These are phyloP conservation scores for Murraya koenigii DNA, from an alignment of 345 rosid genomes.

Conservation along the genomic window DNA sequence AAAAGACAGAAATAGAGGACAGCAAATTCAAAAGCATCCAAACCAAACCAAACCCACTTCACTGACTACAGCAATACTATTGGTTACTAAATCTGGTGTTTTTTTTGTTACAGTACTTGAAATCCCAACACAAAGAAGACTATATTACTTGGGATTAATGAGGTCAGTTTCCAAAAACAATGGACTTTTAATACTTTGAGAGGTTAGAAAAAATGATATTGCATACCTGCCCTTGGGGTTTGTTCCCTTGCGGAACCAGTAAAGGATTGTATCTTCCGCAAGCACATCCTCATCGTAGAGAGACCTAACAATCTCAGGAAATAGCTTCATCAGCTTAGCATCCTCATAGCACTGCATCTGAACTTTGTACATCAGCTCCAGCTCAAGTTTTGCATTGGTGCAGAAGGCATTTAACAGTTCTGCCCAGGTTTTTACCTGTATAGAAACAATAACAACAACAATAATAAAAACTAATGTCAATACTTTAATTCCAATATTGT, in stretches of 20 bases:
- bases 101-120: neutral
- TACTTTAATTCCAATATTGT: neutral
- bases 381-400: slow-evolving; percentile 81
- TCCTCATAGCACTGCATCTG: slow-evolving; percentile 99
- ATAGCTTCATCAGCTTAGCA: slow-evolving; percentile 95
- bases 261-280: slow-evolving; percentile 89
- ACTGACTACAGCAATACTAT: neutral
- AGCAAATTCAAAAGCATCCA: neutral
- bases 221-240: slow-evolving; percentile 90
- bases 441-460: neutral
- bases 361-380: slow-evolving; percentile 91
- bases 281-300: slow-evolving; percentile 95
- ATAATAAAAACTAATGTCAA: neutral
- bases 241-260: slow-evolving; percentile 90
- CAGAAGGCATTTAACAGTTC: slow-evolving; percentile 72
- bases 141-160: neutral
- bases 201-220: neutral
- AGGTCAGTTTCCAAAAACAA: neutral
- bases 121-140: neutral
- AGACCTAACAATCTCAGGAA: slow-evolving; percentile 81
- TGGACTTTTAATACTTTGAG: neutral
- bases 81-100: neutral
- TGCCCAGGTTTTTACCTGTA: slow-evolving; percentile 95
- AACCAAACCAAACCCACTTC: neutral
- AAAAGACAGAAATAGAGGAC: neutral